Conservation (phyloP, 352 stramenopile genomes). For the Globisporangium echinulatum region DNA sequence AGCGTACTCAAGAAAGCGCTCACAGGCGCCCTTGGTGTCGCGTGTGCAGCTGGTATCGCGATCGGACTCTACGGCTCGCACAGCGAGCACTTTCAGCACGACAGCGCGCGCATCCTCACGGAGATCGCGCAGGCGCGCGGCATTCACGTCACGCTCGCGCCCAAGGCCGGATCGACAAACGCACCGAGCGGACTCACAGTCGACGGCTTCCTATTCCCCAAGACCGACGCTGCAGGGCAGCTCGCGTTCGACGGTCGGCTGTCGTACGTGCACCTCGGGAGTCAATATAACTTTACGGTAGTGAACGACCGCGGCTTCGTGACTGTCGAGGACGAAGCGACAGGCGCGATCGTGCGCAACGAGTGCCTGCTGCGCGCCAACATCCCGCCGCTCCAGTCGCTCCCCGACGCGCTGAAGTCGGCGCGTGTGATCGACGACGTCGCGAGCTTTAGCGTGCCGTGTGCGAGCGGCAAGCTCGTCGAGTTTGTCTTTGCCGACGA, state of each 20-base stretch:
- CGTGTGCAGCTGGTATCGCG: conserved; percentile 2
- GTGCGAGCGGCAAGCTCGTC: conserved; percentile 19
- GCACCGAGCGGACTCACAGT: conserved; percentile 10
- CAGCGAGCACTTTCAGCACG: conserved; percentile 16
- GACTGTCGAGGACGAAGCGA: conserved; percentile 19
- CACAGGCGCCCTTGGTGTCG: conserved; percentile 2
- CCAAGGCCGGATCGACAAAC: conserved; percentile 8
- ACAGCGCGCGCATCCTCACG: conserved; percentile 16
- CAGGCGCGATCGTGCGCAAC: conserved; percentile 10
- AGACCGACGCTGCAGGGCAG: conserved; percentile 1
- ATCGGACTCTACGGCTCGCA: conserved; percentile 20
- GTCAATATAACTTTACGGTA: conserved; percentile 26
- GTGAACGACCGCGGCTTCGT: conserved; percentile 24
- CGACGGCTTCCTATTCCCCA: conserved; percentile 18
- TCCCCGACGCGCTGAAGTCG: conserved; percentile 10
- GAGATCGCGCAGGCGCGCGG: conserved; percentile 21
- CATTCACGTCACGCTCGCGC: conserved; percentile 21
- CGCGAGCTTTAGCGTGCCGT: conserved; percentile 11
- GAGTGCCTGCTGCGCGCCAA: conserved; percentile 16
- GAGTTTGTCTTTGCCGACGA: conserved; percentile 26
- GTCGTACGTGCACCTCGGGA: conserved; percentile 19
- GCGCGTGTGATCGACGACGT: conserved; percentile 23
- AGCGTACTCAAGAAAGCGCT: conserved; percentile 7
- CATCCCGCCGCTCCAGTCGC: conserved; percentile 17
- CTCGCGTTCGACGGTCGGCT: conserved; percentile 24